Conservation (phyloP, 768 basidiomycete genomes). For the Tricholoma hemisulphureum region DNA sequence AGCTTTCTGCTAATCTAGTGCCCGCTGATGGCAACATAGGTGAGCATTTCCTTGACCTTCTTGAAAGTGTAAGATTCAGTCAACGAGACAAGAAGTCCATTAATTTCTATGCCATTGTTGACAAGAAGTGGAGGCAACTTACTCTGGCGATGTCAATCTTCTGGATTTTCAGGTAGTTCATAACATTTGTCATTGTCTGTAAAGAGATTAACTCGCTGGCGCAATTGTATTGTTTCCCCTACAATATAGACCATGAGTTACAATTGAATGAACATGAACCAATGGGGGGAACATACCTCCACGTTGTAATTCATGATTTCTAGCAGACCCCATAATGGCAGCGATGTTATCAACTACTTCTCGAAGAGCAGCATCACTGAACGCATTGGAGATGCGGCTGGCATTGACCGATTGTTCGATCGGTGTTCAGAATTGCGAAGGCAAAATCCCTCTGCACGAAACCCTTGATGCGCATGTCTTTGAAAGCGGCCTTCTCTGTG, state of each 20-base stretch:
- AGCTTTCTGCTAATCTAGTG: conserved; percentile 72
- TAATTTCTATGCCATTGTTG: conserved; percentile 6
- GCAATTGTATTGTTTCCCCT: too few species aligned
- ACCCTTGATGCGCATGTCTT: conserved; percentile 96
- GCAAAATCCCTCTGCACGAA: conserved; percentile 89
- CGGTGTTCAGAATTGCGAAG: conserved; percentile 89
- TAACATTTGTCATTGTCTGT: too few species aligned
- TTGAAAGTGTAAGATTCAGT: conserved; percentile 86
- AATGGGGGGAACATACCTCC: too few species aligned
- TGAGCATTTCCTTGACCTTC: conserved; percentile 94
- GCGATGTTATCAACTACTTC: conserved; percentile 93
- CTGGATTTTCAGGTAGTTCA: too few species aligned
- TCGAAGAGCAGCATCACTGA: too few species aligned
- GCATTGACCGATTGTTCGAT: conserved; percentile 96
- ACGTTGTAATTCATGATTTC: conserved; percentile 99
- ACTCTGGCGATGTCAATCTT: too few species aligned
- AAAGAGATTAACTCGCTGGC: too few species aligned
- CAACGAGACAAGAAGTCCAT: conserved; percentile 45
- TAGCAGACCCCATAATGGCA: conserved; percentile 66
- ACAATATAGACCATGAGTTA: too few species aligned
- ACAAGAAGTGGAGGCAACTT: conserved; percentile 1
- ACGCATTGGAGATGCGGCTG: conserved; percentile 88
- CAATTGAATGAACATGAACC: too few species aligned
- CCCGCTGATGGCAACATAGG: conserved; percentile 77
- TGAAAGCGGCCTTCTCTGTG: too few species aligned